Conservation (phyloP, 768 basidiomycete species). For the Collybiopsis confluens region DNA sequence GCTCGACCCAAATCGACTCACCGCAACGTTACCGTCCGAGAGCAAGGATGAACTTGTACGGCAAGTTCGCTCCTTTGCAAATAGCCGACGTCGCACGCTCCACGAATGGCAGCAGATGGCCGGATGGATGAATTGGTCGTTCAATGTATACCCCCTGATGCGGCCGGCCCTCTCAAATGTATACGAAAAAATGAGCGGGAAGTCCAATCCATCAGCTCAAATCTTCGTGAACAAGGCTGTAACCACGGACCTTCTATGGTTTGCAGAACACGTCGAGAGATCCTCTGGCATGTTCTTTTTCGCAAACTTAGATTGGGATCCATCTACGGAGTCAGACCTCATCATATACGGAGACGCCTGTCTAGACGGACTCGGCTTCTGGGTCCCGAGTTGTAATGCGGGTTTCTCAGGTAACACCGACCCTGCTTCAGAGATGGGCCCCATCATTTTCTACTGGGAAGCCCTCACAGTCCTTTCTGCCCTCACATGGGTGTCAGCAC, state of each 20-base stretch:
- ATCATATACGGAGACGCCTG: conserved; percentile 7
- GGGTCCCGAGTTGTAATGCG: background rate
- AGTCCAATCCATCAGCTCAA: conserved; percentile 3
- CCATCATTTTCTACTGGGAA: conserved; percentile 24
- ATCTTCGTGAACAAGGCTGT: conserved; percentile 16
- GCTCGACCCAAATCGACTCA: conserved; percentile 29
- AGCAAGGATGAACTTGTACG: conserved; percentile 12
- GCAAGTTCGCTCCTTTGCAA: conserved; percentile 8
- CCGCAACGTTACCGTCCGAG: conserved; percentile 17
- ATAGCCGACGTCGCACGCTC: background rate
- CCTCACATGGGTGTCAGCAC: conserved; percentile 2
- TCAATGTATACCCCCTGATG: conserved; percentile 22
- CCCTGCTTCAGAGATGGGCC: rapidly evolving
- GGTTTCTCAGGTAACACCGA: conserved; percentile 17
- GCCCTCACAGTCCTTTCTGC: conserved; percentile 19
- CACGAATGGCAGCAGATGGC: conserved; percentile 17
- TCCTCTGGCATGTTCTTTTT: conserved; percentile 14
- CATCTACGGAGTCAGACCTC: background rate
- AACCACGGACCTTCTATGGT: conserved; percentile 16
- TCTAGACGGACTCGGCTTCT: conserved; percentile 7
- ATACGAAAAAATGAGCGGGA: conserved; percentile 21
- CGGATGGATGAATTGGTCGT: conserved; percentile 22
- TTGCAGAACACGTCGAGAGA: conserved; percentile 11
- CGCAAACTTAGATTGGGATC: conserved; percentile 14
- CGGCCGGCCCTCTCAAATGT: conserved; percentile 16